Evolutionary conservation across 2,329 filamentous ascomycete genomes (phyloP).

Genomic region (Aspergillus glaucus): DNA sequence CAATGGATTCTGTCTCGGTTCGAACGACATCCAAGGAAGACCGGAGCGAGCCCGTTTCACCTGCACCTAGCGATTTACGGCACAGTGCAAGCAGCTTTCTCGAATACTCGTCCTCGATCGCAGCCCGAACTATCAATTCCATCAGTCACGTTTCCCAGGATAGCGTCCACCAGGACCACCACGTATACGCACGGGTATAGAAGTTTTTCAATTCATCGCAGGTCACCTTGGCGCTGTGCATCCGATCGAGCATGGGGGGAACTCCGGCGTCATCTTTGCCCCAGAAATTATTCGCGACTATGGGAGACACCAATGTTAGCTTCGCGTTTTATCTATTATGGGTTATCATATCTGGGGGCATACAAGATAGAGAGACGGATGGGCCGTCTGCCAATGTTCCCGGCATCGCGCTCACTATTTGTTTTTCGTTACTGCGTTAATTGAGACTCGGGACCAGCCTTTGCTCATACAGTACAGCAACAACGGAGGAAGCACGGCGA

Average conservation of each 20-base stretch:
- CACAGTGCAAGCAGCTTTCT: slow-evolving; percentile 80
- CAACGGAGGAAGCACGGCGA: slow-evolving; percentile 1
- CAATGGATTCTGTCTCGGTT: slow-evolving; percentile 86
- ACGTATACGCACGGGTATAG: slow-evolving; percentile 61
- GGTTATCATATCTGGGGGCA: slow-evolving; percentile 13
- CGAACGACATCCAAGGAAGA: slow-evolving; percentile 80
- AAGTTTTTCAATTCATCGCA: slow-evolving; percentile 90
- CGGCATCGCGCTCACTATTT: slow-evolving; percentile 46
- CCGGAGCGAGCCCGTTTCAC: slow-evolving; percentile 76
- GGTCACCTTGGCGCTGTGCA: slow-evolving; percentile 89
- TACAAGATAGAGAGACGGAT: slow-evolving; percentile 63
- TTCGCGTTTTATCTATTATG: background rate
- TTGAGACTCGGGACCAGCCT: slow-evolving; percentile 32
- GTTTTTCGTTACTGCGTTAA: slow-evolving; percentile 6
- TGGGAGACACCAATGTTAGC: slow-evolving; percentile 3
- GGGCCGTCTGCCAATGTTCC: slow-evolving; percentile 56
- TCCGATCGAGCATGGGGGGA: slow-evolving; percentile 80
- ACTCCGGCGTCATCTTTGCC: slow-evolving; percentile 98
- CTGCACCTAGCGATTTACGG: slow-evolving; percentile 81
- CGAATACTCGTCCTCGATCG: slow-evolving; percentile 95
- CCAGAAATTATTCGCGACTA: slow-evolving; percentile 98
- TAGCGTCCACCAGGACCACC: background rate
- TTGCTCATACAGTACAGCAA: slow-evolving; percentile 20
- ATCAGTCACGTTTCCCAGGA: slow-evolving; percentile 6
- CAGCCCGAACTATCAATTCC: slow-evolving; percentile 61